Conservation (phyloP, 108 stramenopile genomes). For the Epithemia pelagica region DNA sequence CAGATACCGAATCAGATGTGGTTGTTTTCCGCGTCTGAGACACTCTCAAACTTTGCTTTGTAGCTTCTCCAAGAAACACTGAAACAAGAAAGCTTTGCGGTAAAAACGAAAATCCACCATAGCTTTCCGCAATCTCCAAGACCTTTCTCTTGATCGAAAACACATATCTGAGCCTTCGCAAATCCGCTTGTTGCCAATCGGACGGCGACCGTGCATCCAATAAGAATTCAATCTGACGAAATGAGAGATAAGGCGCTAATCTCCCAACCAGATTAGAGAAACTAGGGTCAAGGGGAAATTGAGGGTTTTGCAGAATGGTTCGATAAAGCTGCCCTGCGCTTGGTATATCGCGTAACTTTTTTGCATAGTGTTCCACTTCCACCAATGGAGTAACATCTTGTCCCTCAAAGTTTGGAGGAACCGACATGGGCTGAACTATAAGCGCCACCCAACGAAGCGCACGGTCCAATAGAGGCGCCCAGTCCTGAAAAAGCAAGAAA, state of each 20-base stretch:
- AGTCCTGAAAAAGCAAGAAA: conserved; percentile 23
- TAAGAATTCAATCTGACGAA: conserved; percentile 71
- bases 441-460: conserved; percentile 66
- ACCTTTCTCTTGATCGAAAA: conserved; percentile 84
- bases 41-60: conserved; percentile 55
- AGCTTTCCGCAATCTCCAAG: conserved; percentile 79
- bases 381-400: conserved; percentile 60
- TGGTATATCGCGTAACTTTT: conserved; percentile 57
- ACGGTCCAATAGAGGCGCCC: conserved; percentile 79
- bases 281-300: conserved; percentile 58
- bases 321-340: conserved; percentile 66
- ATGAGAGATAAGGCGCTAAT: conserved; percentile 76
- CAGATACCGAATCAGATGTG: neutral
- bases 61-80: conserved; percentile 86
- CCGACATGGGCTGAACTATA: conserved; percentile 53
- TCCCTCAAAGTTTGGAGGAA: conserved; percentile 56
- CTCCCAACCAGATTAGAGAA: conserved; percentile 65
- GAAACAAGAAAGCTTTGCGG: conserved; percentile 87
- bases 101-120: conserved; percentile 82
- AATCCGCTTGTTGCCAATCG: conserved; percentile 79
- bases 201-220: conserved; percentile 49
- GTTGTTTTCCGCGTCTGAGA: neutral
- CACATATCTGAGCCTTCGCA: conserved; percentile 78
- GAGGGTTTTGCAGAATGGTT: conserved; percentile 57
- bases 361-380: conserved; percentile 36